phyloP scores from a whole-genome alignment of 2,329 filamentous ascomycete species.

The Parastagonospora nodorum region DNA sequence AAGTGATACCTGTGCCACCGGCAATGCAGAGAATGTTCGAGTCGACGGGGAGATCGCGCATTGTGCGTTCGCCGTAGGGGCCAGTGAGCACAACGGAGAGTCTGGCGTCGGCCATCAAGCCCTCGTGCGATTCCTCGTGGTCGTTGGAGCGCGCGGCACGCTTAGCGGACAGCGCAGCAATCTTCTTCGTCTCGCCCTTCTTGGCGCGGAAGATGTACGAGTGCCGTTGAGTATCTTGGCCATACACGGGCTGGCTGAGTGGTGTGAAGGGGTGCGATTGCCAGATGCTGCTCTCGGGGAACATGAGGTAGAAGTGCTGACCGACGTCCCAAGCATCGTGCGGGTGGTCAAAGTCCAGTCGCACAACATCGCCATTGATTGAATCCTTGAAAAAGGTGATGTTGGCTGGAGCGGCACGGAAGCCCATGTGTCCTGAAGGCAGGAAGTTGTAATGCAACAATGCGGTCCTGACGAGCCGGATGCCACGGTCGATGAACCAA shows the following conservation, averaged over 20 bases:
- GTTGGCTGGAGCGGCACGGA: conserved; percentile 32
- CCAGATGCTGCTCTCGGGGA: conserved; percentile 69
- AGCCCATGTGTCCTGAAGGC: conserved; percentile 37
- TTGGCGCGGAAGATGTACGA: conserved; percentile 45
- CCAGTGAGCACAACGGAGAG: conserved; percentile 42
- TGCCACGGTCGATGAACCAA: conserved; percentile 67
- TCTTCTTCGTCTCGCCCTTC: conserved; percentile 40
- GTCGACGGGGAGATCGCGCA: conserved; percentile 23
- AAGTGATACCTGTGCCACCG: conserved; percentile 46
- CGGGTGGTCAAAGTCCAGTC: conserved; percentile 68
- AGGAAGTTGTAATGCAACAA: conserved; percentile 61
- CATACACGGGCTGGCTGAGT: conserved; percentile 30
- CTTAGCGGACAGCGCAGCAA: conserved; percentile 37
- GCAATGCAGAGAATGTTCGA: conserved; percentile 44
- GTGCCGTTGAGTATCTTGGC: conserved; percentile 31
- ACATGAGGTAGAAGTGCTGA: conserved; percentile 74
- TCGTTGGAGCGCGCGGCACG: conserved; percentile 25
- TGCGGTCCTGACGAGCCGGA: conserved; percentile 62
- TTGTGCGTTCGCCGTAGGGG: conserved; percentile 40
- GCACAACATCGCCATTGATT: conserved; percentile 58
- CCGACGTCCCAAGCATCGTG: conserved; percentile 68
- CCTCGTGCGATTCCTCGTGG: conserved; percentile 27
- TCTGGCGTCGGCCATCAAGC: conserved; percentile 28
- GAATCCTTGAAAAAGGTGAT: conserved; percentile 44
- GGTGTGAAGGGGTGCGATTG: conserved; percentile 71